Conservation (phyloP, 2,329 filamentous ascomycete species). For the Arthrobotrys conoides region DNA sequence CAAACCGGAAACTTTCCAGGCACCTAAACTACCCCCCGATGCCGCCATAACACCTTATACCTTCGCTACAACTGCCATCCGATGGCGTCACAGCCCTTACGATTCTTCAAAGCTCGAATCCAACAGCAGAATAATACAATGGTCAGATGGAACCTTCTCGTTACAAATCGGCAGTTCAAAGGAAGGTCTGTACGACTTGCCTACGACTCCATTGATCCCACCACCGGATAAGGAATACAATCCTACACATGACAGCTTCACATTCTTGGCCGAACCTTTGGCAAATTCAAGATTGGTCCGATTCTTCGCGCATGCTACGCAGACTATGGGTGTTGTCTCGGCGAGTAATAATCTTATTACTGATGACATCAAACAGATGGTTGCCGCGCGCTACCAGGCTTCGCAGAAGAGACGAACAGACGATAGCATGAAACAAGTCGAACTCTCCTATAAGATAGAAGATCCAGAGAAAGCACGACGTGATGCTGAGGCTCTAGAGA, state of each 20-base stretch:
- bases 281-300: slow-evolving; percentile 74
- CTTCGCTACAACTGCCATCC: slow-evolving; percentile 76
- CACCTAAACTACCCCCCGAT: slow-evolving; percentile 67
- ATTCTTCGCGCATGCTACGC: slow-evolving; percentile 75
- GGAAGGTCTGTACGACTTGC: slow-evolving; percentile 71
- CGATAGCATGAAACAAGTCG: slow-evolving; percentile 60
- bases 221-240: slow-evolving; percentile 67
- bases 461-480: slow-evolving; percentile 76
- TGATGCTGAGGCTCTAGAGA: slow-evolving; percentile 73
- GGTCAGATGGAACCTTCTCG: slow-evolving; percentile 78
- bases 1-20: slow-evolving; percentile 74
- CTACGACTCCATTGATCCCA: slow-evolving; percentile 69
- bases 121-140: slow-evolving; percentile 76
- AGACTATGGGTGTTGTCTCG: slow-evolving; percentile 73
- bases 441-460: slow-evolving; percentile 54
- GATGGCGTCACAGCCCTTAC: slow-evolving; percentile 77
- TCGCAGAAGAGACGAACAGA: slow-evolving; percentile 69
- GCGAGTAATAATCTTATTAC: slow-evolving; percentile 75
- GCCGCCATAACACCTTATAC: slow-evolving; percentile 70
- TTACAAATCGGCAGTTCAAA: slow-evolving; percentile 75
- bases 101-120: slow-evolving; percentile 74
- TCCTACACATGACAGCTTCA: slow-evolving; percentile 74
- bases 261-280: slow-evolving; percentile 75
- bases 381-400: slow-evolving; percentile 72
- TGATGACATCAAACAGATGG: slow-evolving; percentile 74